Conservation (phyloP, 164 flowering plant species). For the Protea cynaroides region DNA sequence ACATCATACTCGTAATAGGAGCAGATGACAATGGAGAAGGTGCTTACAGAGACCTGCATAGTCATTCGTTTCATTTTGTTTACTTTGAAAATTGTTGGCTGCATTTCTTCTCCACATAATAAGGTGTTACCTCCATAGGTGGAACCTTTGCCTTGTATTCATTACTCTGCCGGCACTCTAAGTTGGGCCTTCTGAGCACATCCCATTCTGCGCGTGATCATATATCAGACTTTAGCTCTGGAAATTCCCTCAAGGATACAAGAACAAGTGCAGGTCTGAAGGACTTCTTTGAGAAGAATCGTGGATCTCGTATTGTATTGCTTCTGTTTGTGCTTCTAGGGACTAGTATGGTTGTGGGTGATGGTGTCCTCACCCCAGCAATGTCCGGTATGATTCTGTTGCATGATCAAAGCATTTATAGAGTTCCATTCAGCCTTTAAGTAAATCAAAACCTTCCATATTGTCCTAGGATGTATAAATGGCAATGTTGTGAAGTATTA, state of each 20-base stretch:
- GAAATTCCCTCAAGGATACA: slow-evolving; percentile 22
- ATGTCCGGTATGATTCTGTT: slow-evolving; percentile 41
- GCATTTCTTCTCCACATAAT: slow-evolving; percentile 1
- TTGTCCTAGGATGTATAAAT: neutral
- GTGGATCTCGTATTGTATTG: slow-evolving; percentile 27
- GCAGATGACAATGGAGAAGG: slow-evolving; percentile 50
- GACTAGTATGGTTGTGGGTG: slow-evolving; percentile 56
- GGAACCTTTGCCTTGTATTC: slow-evolving; percentile 73
- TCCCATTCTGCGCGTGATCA: slow-evolving; percentile 22
- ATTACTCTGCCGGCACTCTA: slow-evolving; percentile 41
- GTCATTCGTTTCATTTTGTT: neutral
- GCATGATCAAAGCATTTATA: neutral
- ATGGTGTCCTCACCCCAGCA: slow-evolving; percentile 53
- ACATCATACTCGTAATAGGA: slow-evolving; percentile 30
- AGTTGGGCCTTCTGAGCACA: slow-evolving; percentile 30
- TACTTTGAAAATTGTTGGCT: neutral
- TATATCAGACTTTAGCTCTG: slow-evolving; percentile 17
- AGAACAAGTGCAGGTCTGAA: slow-evolving; percentile 25
- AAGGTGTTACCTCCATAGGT: slow-evolving; percentile 25
- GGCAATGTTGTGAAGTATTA: neutral
- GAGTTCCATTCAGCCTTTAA: neutral
- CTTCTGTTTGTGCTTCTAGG: slow-evolving; percentile 48
- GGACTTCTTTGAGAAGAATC: slow-evolving; percentile 39
- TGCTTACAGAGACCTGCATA: neutral
- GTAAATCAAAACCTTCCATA: too few relatives aligned